Percentiles rank a stretch among this genome's conserved stretches.
Conservation (phyloP, 495 filamentous ascomycete species). For the Amniculicola lignicola region DNA sequence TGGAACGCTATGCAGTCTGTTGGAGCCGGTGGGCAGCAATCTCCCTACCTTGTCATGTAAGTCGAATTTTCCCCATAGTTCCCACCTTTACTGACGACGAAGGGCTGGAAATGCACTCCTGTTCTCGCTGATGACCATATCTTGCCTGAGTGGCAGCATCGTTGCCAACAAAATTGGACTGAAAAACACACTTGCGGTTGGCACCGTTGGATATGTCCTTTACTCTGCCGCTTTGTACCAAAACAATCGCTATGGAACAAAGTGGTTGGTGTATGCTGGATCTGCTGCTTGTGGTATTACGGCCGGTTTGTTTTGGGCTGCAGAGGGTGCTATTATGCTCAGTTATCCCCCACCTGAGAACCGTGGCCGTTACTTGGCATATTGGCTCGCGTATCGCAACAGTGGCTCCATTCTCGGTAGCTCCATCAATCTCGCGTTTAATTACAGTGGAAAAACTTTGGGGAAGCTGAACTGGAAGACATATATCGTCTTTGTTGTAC, state of each 20-base stretch:
- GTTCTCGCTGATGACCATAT: conserved; percentile 3
- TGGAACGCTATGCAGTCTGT: conserved; percentile 15
- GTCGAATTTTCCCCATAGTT: neutral
- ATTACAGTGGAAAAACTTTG: conserved; percentile 6
- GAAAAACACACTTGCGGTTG: neutral
- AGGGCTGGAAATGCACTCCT: conserved; percentile 2
- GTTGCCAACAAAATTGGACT: conserved; percentile 5
- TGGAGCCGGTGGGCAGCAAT: conserved; percentile 9
- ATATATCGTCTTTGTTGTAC: conserved; percentile 11
- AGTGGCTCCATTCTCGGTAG: conserved; percentile 7
- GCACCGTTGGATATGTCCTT: neutral
- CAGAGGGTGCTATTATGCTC: conserved; percentile 2
- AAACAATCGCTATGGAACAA: conserved; percentile 12
- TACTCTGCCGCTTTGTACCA: conserved; percentile 11
- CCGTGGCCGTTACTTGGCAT: neutral
- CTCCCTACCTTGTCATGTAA: conserved; percentile 11
- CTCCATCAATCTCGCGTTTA: conserved; percentile 8
- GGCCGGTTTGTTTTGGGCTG: conserved; percentile 1
- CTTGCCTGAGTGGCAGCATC: conserved; percentile 2
- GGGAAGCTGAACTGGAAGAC: conserved; percentile 11
- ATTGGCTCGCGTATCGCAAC: conserved; percentile 11
- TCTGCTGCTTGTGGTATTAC: conserved; percentile 7
- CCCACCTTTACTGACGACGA: neutral
- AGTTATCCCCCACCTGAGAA: conserved; percentile 1
- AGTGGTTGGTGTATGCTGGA: conserved; percentile 8